These are phyloP conservation scores for Dryas drummondii DNA, from an alignment of 306 rosid genomes.

Conservation along the genomic window DNA sequence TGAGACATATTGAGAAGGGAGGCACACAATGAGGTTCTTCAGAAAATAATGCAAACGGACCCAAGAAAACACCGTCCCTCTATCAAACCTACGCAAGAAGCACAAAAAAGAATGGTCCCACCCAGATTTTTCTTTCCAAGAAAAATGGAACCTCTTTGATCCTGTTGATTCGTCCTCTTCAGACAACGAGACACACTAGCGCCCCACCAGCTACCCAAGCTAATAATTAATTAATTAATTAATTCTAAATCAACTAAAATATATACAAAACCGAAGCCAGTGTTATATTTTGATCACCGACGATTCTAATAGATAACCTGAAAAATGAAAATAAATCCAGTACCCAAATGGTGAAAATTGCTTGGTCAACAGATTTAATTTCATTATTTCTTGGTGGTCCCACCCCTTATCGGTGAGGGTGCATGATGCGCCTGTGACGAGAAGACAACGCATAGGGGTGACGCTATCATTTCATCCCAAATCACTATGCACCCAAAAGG, in stretches of 20 bases:
- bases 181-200: not conserved
- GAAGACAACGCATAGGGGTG: not conserved
- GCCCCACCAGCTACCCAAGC: not conserved
- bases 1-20: not conserved
- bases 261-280: not conserved
- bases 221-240: not conserved
- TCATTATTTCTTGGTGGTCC: not conserved
- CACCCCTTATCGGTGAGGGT: not conserved
- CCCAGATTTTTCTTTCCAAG: conserved; percentile 9
- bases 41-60: conserved; percentile 4
- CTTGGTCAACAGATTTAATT: not conserved
- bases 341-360: not conserved
- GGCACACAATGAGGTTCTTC: conserved; percentile 3
- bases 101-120: conserved; percentile 20
- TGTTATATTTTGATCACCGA: not conserved
- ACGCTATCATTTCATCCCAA: not conserved
- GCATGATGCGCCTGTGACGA: conserved; percentile 22
- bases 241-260: not conserved
- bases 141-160: conserved; percentile 24
- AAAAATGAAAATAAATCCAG: not conserved
- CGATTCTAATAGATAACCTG: not conserved
- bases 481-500: not conserved
- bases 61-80: conserved; percentile 18
- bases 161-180: conserved; percentile 5
- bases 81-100: not conserved